These are phyloP conservation scores for Umbellularia californica DNA, from an alignment of 164 flowering plant species.

Conservation along the genomic window DNA sequence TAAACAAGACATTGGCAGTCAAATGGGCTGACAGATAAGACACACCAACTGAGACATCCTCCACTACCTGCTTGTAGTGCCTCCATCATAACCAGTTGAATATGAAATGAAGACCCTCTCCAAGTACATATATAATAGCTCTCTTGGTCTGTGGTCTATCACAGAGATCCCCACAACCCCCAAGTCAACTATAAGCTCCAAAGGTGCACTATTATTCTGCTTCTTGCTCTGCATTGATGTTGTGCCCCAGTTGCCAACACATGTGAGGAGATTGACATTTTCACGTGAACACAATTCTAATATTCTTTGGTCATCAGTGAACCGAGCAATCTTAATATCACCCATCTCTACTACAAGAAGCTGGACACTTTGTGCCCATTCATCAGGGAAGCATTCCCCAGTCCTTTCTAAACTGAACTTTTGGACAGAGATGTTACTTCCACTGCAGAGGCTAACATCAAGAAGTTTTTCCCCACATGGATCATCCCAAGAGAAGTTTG, in stretches of 20 bases:
- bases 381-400: conserved; percentile 30
- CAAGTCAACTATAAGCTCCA: conserved; percentile 74
- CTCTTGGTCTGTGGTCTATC: conserved; percentile 86
- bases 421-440: conserved; percentile 18
- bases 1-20: neutral
- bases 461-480: conserved; percentile 76
- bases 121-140: conserved; percentile 71
- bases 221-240: conserved; percentile 26
- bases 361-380: conserved; percentile 29
- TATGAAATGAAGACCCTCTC: conserved; percentile 80
- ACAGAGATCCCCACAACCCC: conserved; percentile 83
- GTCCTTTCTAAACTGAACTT: conserved; percentile 50
- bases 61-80: conserved; percentile 73
- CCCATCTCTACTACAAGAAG: conserved; percentile 61
- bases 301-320: conserved; percentile 31
- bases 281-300: conserved; percentile 25
- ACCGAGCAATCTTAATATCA: conserved; percentile 56
- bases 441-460: conserved; percentile 49
- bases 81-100: conserved; percentile 84
- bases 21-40: neutral
- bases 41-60: neutral
- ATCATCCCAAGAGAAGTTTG: conserved; percentile 85
- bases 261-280: conserved; percentile 18
- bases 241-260: conserved; percentile 39
- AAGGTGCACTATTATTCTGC: conserved; percentile 42